Percentiles rank a stretch among this genome's conserved stretches.
Conservation (phyloP, 2,329 filamentous ascomycete species). For the Alternaria postmessia region DNA sequence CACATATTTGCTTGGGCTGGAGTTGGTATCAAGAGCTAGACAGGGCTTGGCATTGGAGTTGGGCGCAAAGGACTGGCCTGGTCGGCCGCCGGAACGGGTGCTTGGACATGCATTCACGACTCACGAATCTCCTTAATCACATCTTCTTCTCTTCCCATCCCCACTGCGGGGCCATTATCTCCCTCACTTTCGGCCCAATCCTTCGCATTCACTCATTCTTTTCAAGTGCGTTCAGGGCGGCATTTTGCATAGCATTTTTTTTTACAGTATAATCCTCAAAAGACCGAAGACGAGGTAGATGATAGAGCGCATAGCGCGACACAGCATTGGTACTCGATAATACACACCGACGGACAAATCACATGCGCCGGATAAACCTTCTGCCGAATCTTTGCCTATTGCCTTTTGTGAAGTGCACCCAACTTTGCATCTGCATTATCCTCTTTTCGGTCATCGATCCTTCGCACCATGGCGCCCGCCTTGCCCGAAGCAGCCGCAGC, state of each 20-base stretch:
- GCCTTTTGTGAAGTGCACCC: conserved; percentile 16
- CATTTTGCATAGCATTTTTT: conserved; percentile 30
- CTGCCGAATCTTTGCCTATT: conserved; percentile 23
- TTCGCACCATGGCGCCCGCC: conserved; percentile 18
- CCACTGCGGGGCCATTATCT: conserved; percentile 12
- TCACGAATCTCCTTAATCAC: conserved; percentile 44
- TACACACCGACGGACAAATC: conserved; percentile 30
- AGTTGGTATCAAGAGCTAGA: conserved; percentile 36
- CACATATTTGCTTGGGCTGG: conserved; percentile 29
- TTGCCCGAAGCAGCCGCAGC: conserved; percentile 5
- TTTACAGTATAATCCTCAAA: conserved; percentile 24
- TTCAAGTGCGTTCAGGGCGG: conserved; percentile 19
- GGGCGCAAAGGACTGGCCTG: conserved; percentile 35
- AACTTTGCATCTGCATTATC: conserved; percentile 9
- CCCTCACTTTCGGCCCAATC: conserved; percentile 17
- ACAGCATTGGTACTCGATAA: conserved; percentile 23
- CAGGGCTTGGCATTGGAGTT: conserved; percentile 41
- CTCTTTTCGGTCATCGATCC: conserved; percentile 7
- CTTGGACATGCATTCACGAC: conserved; percentile 41
- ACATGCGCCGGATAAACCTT: conserved; percentile 31
- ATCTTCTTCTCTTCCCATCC: conserved; percentile 20
- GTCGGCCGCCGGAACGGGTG: conserved; percentile 31
- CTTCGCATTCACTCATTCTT: conserved; percentile 23
- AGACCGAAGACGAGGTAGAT: conserved; percentile 31
- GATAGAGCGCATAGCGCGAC: conserved; percentile 31